These are phyloP conservation scores for Fusarium tjaetaba DNA, from an alignment of 2,329 filamentous ascomycete genomes.

Conservation along the genomic window DNA sequence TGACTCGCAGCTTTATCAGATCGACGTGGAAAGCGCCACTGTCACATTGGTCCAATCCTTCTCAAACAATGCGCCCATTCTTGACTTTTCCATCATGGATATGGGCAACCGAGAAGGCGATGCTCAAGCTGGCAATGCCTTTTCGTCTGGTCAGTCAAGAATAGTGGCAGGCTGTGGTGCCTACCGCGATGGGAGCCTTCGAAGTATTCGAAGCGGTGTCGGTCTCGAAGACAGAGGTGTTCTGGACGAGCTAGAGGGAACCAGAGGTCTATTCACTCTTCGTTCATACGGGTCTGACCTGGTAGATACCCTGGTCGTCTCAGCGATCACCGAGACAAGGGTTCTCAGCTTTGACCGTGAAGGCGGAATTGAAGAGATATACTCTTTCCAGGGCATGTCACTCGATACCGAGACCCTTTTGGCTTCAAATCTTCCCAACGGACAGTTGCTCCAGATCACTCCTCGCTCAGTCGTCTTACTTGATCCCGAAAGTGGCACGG, in stretches of 20 bases:
- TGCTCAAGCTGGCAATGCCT: conserved; percentile 80
- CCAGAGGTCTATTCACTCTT: conserved; percentile 78
- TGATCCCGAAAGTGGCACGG: conserved; percentile 66
- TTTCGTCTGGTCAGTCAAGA: conserved; percentile 92
- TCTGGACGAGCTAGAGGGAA: conserved; percentile 79
- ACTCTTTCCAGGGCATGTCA: conserved; percentile 75
- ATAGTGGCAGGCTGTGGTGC: conserved; percentile 94
- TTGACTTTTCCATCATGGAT: conserved; percentile 97
- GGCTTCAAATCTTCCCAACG: conserved; percentile 70
- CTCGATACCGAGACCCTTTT: conserved; percentile 79
- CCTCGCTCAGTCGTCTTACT: conserved; percentile 69
- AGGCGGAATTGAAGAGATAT: conserved; percentile 87
- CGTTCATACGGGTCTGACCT: conserved; percentile 59
- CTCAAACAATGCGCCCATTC: conserved; percentile 84
- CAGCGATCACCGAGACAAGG: conserved; percentile 84
- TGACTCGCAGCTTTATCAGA: conserved; percentile 83
- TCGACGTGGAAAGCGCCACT: conserved; percentile 54
- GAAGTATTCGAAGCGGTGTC: conserved; percentile 93
- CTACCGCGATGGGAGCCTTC: conserved; percentile 85
- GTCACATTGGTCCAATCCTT: conserved; percentile 75
- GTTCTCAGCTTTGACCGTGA: conserved; percentile 79
- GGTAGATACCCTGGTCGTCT: conserved; percentile 79
- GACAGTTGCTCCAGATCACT: conserved; percentile 80
- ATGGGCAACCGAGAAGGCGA: conserved; percentile 87
- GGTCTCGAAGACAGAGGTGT: conserved; percentile 88